Percentiles rank a stretch among this genome's conserved stretches.
phyloP scores from a whole-genome alignment of 106 monocot genomes.

The Phalaenopsis aphrodite region DNA sequence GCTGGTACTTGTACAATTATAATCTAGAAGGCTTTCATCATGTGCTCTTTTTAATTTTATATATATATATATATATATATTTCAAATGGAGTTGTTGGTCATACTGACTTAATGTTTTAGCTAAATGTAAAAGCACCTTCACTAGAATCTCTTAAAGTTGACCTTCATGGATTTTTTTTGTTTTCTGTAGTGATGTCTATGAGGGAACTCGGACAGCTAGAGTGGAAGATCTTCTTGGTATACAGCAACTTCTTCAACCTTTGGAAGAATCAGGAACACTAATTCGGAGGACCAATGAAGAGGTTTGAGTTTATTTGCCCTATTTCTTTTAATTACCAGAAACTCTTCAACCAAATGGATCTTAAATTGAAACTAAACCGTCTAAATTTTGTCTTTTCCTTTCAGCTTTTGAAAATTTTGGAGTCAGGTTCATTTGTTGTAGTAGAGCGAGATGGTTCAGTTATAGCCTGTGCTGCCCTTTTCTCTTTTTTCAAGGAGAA shows the following conservation, averaged over 20 bases:
- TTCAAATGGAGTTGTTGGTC: neutral
- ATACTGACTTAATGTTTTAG: neutral
- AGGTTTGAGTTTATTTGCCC: slow-evolving; percentile 10
- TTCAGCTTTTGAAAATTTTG: slow-evolving; percentile 60
- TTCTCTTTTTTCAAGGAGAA: slow-evolving; percentile 69
- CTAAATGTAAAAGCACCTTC: neutral
- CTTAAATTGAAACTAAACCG: neutral
- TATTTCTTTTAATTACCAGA: neutral
- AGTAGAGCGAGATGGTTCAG: slow-evolving; percentile 90
- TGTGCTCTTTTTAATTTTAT: no score
- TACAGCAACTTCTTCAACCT: slow-evolving; percentile 24
- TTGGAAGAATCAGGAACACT: slow-evolving; percentile 20
- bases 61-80: no score
- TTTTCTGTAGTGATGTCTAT: slow-evolving; percentile 18
- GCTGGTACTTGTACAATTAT: no score
- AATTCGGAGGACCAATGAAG: slow-evolving; percentile 21
- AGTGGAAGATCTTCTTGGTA: slow-evolving; percentile 23
- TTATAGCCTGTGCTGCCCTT: slow-evolving; percentile 87
- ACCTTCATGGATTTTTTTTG: neutral
- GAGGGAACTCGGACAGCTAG: slow-evolving; percentile 29
- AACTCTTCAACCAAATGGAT: neutral
- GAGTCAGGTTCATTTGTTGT: slow-evolving; percentile 43
- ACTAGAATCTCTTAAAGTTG: neutral
- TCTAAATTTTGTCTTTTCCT: neutral
- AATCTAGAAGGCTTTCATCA: no score